Evolutionary conservation across 345 rosid genomes (phyloP).

Genomic region (Arabidopsis arenosa): DNA sequence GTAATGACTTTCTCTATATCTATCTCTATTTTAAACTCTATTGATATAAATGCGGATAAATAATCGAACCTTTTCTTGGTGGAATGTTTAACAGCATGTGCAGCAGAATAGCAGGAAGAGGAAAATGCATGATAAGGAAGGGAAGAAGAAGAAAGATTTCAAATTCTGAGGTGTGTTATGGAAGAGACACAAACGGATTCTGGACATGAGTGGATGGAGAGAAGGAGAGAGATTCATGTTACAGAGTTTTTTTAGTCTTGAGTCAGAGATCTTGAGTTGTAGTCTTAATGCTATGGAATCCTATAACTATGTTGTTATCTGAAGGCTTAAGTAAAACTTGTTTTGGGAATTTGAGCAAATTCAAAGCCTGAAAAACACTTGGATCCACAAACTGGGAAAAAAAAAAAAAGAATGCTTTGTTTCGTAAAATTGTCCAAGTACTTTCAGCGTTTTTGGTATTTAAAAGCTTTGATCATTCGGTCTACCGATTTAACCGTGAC

Average conservation of each 20-base stretch:
- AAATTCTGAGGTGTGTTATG: conserved; percentile 17
- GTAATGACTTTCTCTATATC: conserved; percentile 44
- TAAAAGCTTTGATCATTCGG: no score
- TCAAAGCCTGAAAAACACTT: not conserved
- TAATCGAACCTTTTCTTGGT: not conserved
- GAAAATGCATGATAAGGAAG: conserved; percentile 87
- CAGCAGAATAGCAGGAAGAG: conserved; percentile 91
- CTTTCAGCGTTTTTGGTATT: not conserved
- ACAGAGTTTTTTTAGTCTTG: not conserved
- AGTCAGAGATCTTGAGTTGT: not conserved
- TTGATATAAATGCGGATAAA: not conserved
- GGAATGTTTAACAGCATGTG: conserved; percentile 34
- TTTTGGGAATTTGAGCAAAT: not conserved
- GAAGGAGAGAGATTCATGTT: conserved; percentile 15
- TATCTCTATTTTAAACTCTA: not conserved
- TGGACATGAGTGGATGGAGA: not conserved
- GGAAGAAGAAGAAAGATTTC: conserved; percentile 95
- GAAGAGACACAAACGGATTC: not conserved
- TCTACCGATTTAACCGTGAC: no score
- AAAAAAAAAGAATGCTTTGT: not conserved
- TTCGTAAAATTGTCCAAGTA: not conserved
- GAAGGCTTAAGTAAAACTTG: not conserved
- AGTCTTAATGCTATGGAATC: not conserved
- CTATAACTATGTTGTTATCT: not conserved
- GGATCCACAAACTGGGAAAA: not conserved